Evolutionary conservation across 2,329 filamentous ascomycete genomes (phyloP), one percentile per base, ranked within the genome.

Genomic region (Fonsecaea pedrosoi): DNA sequence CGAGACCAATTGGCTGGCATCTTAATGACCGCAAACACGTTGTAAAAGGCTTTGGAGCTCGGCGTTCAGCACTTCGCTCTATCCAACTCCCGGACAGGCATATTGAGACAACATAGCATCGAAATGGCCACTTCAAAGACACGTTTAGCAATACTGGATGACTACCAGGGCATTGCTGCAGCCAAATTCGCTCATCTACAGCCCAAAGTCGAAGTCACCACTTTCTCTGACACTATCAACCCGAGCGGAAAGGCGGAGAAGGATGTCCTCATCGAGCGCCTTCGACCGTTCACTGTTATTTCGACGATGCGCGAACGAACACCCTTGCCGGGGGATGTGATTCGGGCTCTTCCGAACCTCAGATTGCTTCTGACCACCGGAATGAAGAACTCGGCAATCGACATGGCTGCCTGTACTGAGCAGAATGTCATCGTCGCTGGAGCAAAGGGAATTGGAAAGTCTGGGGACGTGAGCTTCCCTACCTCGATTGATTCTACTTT

Each of bases 251-350:
- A 54, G 37, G 88, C 86, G 69, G 83, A 86, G 75, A 79, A 85
- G 62, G 83, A 87, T 75, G 80, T 81, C 6, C 82, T 95, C 2
- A 85, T 89, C 61, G 79, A 85, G 62, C 85, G 90, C 2, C 85
- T 96, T 2, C 81, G 86, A 70, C 87, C 89, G 0, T 96, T 92
- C 74, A 79, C 86, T 3, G 82, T 92, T 45, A 89, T 96, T 63
- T 89, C 89, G 65, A 89, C 90, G 0, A 94, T 95, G 89, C 86
- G 92, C 67, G 92, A 96, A 77, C 88, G 92, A 55, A 96, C 92
- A 0, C 88, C 91, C 0, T 92, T 96, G 73, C 87, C 90, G 0
- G 82, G 78, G 0, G 84, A 84, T 0, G 82, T 95, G 1, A 81
- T 94, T 53, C 75, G 82, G 6, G 80, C 85, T 15, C 85, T 96